Evolutionary conservation across 441 rosid species (phyloP).

Genomic region (Flueggea neowawraea): DNA sequence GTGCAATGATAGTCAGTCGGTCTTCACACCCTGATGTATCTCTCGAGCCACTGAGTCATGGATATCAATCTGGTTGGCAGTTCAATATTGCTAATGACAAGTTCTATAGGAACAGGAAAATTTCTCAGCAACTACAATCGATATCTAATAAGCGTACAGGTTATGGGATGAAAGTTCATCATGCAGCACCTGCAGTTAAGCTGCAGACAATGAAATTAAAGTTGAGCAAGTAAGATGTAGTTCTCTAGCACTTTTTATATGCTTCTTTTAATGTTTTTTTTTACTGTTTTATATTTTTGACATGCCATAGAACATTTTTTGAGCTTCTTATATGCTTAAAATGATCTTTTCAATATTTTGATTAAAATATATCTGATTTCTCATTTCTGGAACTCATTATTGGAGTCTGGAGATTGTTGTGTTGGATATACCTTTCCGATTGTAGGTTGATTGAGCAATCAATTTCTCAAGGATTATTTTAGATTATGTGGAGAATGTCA

Average conservation of each 20-base stretch:
- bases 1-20: constrained; percentile 84
- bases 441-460: too few relatives aligned
- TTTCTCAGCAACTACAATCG: constrained; percentile 83
- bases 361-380: too few relatives aligned
- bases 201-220: constrained; percentile 92
- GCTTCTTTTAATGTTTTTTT: not conserved
- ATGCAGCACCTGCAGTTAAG: constrained; percentile 96
- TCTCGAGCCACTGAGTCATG: constrained; percentile 42
- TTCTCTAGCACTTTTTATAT: not conserved
- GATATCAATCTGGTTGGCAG: constrained; percentile 65
- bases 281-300: not conserved
- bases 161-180: constrained; percentile 83
- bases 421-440: too few relatives aligned
- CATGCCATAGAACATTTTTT: not conserved
- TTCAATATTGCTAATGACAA: constrained; percentile 97
- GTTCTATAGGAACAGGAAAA: constrained; percentile 86
- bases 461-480: too few relatives aligned
- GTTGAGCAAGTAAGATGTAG: constrained; percentile 87
- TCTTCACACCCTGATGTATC: constrained; percentile 49
- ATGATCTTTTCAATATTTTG: too few relatives aligned
- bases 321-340: too few relatives aligned
- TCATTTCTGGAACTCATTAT: too few relatives aligned
- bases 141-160: constrained; percentile 70
- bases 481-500: too few relatives aligned
- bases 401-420: too few relatives aligned